phyloP scores from a whole-genome alignment of 495 filamentous ascomycete genomes.

The Talaromyces adpressus region DNA sequence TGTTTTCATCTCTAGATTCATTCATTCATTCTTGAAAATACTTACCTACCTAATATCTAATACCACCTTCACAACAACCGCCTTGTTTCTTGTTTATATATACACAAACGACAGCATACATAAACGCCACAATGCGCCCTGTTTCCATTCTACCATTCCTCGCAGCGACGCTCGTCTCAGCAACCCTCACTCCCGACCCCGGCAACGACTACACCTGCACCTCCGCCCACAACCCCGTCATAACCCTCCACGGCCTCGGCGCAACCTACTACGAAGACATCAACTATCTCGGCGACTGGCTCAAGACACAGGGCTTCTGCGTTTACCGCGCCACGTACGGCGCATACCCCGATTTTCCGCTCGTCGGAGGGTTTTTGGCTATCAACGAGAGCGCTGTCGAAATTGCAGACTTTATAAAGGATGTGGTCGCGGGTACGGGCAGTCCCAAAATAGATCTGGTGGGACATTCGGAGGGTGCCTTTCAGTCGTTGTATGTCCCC shows the following conservation, averaged over 20 bases:
- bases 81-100: neutral
- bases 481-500: constrained; percentile 45
- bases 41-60: neutral
- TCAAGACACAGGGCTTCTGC: constrained; percentile 44
- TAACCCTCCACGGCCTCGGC: constrained; percentile 47
- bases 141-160: neutral
- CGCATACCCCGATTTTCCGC: constrained; percentile 36
- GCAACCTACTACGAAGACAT: constrained; percentile 45
- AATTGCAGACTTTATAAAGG: constrained; percentile 41
- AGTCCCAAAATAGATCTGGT: constrained; percentile 38
- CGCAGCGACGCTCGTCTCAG: constrained; percentile 10
- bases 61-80: neutral
- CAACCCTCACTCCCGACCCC: constrained; percentile 15
- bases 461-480: constrained; percentile 49
- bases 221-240: constrained; percentile 32
- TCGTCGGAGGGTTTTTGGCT: constrained; percentile 37
- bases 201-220: constrained; percentile 37
- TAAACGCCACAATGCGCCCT: neutral
- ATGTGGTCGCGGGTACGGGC: constrained; percentile 35
- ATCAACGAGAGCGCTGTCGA: constrained; percentile 41
- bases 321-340: constrained; percentile 47
- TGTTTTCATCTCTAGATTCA: neutral
- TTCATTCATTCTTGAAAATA: neutral
- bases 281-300: constrained; percentile 44
- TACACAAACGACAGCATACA: neutral